Evolutionary conservation across 169 alveolate genomes (phyloP).

Genomic region (Hepatocystis sp.): DNA sequence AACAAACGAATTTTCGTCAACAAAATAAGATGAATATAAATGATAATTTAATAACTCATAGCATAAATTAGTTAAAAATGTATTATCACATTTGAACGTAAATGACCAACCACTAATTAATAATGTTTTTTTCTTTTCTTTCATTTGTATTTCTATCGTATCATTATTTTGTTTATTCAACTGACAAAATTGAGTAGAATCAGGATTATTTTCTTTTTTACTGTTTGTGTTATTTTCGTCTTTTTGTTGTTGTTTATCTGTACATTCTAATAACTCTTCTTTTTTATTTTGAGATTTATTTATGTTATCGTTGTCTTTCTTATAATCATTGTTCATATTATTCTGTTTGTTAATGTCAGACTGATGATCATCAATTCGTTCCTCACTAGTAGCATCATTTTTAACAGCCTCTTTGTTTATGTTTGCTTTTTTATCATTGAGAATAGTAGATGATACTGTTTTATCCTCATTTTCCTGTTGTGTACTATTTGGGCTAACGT

Average conservation of each 20-base stretch:
- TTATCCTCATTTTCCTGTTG: background rate
- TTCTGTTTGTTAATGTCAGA: background rate
- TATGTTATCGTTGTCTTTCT: background rate
- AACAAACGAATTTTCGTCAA: slow-evolving; percentile 40
- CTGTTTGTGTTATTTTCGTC: background rate
- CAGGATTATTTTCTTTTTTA: slow-evolving; percentile 7
- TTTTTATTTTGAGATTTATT: background rate
- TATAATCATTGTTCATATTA: slow-evolving; percentile 1
- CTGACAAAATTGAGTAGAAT: background rate
- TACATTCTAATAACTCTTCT: no score
- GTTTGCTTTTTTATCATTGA: background rate
- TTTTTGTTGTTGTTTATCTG: background rate
- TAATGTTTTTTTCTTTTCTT: slow-evolving; percentile 59
- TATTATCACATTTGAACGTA: slow-evolving; percentile 48
- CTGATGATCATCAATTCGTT: background rate
- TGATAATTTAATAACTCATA: slow-evolving; percentile 54
- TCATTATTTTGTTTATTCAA: slow-evolving; percentile 10
- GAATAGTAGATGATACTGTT: background rate
- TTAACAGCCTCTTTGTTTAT: no score
- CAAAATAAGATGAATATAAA: slow-evolving; percentile 42
- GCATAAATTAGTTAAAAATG: slow-evolving; percentile 38
- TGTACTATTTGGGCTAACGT: background rate
- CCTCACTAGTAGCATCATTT: background rate
- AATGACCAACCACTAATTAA: slow-evolving; percentile 69
- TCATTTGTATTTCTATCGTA: slow-evolving; percentile 66